Evolutionary conservation across 768 basidiomycete species (phyloP), one percentile per base, ranked within the genome.

Genomic region (Lentinula edodes): DNA sequence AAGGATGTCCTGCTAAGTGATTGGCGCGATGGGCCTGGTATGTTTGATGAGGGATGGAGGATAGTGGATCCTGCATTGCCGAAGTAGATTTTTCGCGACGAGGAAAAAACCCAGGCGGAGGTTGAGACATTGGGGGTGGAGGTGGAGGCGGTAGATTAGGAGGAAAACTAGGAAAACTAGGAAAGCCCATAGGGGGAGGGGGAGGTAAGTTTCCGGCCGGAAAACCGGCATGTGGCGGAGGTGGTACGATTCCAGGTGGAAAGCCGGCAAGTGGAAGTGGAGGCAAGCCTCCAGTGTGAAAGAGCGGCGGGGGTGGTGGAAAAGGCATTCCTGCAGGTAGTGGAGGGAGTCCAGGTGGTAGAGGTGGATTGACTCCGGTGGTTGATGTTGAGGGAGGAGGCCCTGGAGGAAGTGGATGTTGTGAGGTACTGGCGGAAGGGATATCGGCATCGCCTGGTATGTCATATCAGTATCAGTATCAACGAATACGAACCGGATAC

Each of bases 21-120:
- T 71, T 73, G 5, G 80, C 76, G n/a, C 82, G 83, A 67, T 90
- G 86, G 5, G 83, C 87, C 70, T 93, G 92, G 70, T 81, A 91
- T 5, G 90, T 90, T 70, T 88, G 84, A 65, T 91, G 87, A 6
- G 91, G 90, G 20, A 86, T 73, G n/a, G 81, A 81, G 1, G 88
- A 86, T 38, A 93, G 74, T 0, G 91, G 90, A 68, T 93, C 91
- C 71, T 92, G 90, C 69, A 84, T 79, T 1, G 83, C 73, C 55
- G 83, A 75, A 45, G 75, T 52, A 35, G 80, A 79, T 68, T 84
- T 83, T 43, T 73, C 70, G 32, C 81, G 79, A 45, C 80, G 80
- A 34, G 85, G 81, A 63, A 86, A 86, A 71, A 90, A 88, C 5
- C 87, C 88, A 1, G 84, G 84, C 61, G 67, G 67, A 5, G 65